Evolutionary conservation across 2,329 filamentous ascomycete species (phyloP).

Genomic region (Fusarium incarnatum): DNA sequence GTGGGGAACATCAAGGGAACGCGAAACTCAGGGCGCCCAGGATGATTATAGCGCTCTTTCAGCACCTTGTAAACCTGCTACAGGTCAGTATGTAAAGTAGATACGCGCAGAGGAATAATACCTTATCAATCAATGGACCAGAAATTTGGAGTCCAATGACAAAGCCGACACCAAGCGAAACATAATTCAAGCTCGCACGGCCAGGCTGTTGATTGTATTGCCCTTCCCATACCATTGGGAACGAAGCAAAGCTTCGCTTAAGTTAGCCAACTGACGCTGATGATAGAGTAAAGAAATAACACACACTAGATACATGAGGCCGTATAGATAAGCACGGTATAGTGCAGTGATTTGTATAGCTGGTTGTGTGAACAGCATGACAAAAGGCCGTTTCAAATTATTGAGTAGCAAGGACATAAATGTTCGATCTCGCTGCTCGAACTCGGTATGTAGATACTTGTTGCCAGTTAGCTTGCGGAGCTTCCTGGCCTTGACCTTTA

Average conservation of each 20-base stretch:
- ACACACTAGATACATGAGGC: conserved; percentile 64
- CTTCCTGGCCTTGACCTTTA: conserved; percentile 45
- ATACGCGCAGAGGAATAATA: neutral
- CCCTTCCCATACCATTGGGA: conserved; percentile 60
- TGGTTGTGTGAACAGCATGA: conserved; percentile 62
- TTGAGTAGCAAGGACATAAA: conserved; percentile 43
- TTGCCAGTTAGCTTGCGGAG: conserved; percentile 49
- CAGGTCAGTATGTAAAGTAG: neutral
- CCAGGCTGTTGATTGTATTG: conserved; percentile 61
- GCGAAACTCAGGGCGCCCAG: conserved; percentile 49
- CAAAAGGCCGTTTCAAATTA: conserved; percentile 59
- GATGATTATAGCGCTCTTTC: conserved; percentile 23
- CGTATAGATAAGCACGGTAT: conserved; percentile 63
- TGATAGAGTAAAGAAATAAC: neutral
- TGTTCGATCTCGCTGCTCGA: conserved; percentile 43
- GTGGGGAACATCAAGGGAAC: conserved; percentile 52
- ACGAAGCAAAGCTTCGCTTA: conserved; percentile 58
- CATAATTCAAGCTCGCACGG: conserved; percentile 62
- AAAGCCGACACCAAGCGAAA: conserved; percentile 63
- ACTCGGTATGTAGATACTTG: conserved; percentile 44
- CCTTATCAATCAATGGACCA: conserved; percentile 53
- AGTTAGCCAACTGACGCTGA: neutral
- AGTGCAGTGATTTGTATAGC: conserved; percentile 62
- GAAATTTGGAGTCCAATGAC: conserved; percentile 68
- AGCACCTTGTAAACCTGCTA: conserved; percentile 45